Percentiles rank a stretch among this genome's conserved stretches.
Conservation (phyloP, 129 eudicot species). For the Deinandra increscens region DNA sequence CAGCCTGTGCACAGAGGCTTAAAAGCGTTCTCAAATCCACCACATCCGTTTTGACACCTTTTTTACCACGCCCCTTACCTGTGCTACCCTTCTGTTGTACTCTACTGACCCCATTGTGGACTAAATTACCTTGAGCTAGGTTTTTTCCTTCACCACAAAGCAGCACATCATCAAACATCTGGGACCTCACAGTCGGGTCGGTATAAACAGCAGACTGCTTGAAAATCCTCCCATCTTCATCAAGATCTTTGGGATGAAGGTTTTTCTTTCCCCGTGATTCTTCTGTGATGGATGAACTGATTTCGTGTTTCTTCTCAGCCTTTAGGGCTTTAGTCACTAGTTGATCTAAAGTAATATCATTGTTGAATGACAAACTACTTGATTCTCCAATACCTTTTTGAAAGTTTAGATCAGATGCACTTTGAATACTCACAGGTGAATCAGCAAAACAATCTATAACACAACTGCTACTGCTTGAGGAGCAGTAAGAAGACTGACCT, state of each 20-base stretch:
- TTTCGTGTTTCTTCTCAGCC: constrained; percentile 34
- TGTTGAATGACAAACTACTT: constrained; percentile 44
- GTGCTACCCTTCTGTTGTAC: constrained; percentile 36
- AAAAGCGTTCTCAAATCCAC: constrained; percentile 72
- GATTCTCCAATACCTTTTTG: constrained; percentile 60
- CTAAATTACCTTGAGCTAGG: constrained; percentile 48
- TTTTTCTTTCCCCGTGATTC: constrained; percentile 53
- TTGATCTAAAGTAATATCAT: constrained; percentile 30
- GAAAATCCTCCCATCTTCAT: constrained; percentile 43
- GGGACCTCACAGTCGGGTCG: constrained; percentile 57
- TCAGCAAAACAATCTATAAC: constrained; percentile 50
- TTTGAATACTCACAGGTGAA: constrained; percentile 71
- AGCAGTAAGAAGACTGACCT: constrained; percentile 46
- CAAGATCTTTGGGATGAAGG: constrained; percentile 28
- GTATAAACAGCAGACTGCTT: constrained; percentile 58
- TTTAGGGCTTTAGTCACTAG: constrained; percentile 20
- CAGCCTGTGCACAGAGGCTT: constrained; percentile 80
- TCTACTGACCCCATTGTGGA: constrained; percentile 38
- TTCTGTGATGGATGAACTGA: constrained; percentile 20
- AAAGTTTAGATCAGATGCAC: constrained; percentile 47
- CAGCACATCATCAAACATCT: constrained; percentile 64
- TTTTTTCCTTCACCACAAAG: constrained; percentile 44
- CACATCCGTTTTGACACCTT: constrained; percentile 48
- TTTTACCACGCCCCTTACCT: constrained; percentile 58
- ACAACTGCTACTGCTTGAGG: constrained; percentile 40